Conservation (phyloP, 2,329 filamentous ascomycete genomes). For the Apiospora aurea region DNA sequence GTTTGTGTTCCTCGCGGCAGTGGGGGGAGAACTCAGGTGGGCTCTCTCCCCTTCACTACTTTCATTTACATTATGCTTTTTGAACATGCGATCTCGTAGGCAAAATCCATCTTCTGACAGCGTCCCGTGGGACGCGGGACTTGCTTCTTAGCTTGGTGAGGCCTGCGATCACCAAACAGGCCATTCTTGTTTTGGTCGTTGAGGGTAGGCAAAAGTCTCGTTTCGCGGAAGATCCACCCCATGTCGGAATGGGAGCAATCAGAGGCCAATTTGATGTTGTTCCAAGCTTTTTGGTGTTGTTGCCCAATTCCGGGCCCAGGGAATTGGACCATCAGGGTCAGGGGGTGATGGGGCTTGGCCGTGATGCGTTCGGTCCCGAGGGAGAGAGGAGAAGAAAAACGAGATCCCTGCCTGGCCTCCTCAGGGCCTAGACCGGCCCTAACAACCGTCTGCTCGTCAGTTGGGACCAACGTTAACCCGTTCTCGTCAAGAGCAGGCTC, state of each 20-base stretch:
- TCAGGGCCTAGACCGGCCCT: not conserved
- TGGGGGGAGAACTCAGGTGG: not conserved
- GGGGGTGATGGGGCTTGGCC: not conserved
- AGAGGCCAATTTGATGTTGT: not conserved
- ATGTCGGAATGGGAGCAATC: not conserved
- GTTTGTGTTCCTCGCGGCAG: not conserved
- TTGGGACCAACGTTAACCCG: slow-evolving; percentile 16
- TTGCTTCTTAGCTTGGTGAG: not conserved
- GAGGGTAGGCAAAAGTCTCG: not conserved
- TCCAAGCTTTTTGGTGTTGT: slow-evolving; percentile 9
- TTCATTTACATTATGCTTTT: not conserved
- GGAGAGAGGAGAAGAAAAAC: not conserved
- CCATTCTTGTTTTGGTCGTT: not conserved
- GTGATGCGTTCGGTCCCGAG: slow-evolving; percentile 4
- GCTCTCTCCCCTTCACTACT: not conserved
- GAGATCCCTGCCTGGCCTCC: not conserved
- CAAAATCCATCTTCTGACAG: not conserved
- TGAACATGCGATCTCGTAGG: not conserved
- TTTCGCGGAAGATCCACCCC: not conserved
- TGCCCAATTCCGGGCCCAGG: slow-evolving; percentile 10
- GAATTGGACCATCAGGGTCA: not conserved
- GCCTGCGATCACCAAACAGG: not conserved
- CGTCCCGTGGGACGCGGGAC: not conserved
- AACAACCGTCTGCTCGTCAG: not conserved
- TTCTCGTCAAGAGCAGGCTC: not conserved